phyloP scores from a whole-genome alignment of 176 grass and related monocot species.

The Pontederia paniculata region DNA sequence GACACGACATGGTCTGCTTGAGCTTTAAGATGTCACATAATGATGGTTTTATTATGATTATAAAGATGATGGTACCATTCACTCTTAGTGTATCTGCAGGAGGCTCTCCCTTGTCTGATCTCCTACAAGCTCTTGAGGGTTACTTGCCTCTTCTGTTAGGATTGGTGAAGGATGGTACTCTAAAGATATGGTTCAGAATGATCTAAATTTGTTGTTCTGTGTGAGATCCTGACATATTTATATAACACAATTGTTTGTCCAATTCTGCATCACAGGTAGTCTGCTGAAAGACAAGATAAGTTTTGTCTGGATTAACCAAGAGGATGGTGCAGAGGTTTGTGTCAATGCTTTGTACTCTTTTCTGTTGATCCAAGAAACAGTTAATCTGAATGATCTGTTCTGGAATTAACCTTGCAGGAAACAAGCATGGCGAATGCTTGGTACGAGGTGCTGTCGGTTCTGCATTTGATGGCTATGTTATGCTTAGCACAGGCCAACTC shows the following conservation, averaged over 20 bases:
- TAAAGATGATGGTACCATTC: slow-evolving; percentile 9
- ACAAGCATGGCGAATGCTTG: slow-evolving; percentile 60
- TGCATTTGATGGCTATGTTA: slow-evolving; percentile 72
- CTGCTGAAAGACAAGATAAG: slow-evolving; percentile 51
- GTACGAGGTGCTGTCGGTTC: slow-evolving; percentile 85
- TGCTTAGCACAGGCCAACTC: slow-evolving; percentile 57
- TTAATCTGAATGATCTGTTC: slow-evolving; percentile 5
- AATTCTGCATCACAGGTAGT: slow-evolving; percentile 24
- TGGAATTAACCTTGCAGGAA: slow-evolving; percentile 32
- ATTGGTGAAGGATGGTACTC: slow-evolving; percentile 56
- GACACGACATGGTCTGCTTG: slow-evolving; percentile 63
- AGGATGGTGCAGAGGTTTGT: slow-evolving; percentile 72
- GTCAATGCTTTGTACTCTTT: too few species aligned
- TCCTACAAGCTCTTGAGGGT: slow-evolving; percentile 55
- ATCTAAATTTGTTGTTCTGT: slow-evolving; percentile 8
- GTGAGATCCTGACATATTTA: neutral
- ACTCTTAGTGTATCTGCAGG: slow-evolving; percentile 26
- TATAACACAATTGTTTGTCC: neutral
- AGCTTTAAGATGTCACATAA: too few species aligned
- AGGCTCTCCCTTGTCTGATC: slow-evolving; percentile 42
- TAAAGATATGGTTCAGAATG: neutral
- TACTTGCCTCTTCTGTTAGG: slow-evolving; percentile 68
- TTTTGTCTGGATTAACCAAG: slow-evolving; percentile 84
- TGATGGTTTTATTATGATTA: too few species aligned
- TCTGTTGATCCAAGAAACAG: too few species aligned